Evolutionary conservation across 768 basidiomycete genomes (phyloP), one percentile per base, ranked within the genome.

Genomic region (Exidia glandulosa): DNA sequence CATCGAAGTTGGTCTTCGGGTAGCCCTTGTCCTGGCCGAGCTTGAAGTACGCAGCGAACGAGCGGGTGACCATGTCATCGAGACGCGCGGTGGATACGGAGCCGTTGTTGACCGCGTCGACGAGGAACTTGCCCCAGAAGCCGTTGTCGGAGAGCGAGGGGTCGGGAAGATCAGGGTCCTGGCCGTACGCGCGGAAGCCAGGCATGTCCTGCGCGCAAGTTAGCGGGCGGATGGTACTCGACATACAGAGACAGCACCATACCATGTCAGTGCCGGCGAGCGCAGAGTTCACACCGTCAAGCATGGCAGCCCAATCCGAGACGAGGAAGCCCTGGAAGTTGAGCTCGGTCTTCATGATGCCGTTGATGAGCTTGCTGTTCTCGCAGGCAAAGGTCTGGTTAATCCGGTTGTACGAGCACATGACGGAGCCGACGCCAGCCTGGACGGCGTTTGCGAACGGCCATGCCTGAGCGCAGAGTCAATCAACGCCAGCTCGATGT

Each of bases 281-380:
- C 3, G 78, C 84, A 14, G 61, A 55, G 59, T 61, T 48, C 12
- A 61, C 58, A 29, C 63, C 61, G 33, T 57, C 52, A n/a, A 61
- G 54, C 48, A 63, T 62, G 3, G 64, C 67, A 1, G 57, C 58
- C 69, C 67, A 69, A 57, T 69, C 69, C 34, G 59, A 61, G 25
- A 68, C 36, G 37, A 66, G 54, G 36, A 59, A 84, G 62, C 84
- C 83, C 72, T 86, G 86, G 76, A 90, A 91, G 10, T 84, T 87
- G 57, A 78, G 80, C 70, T 91, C 85, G 54, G 77, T 73, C 73
- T 90, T 90, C 60, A 90, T 74, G n/a, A 91, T 76, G 59, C 83
- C 80, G 68, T 89, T 89, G 68, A 89, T 66, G 55, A 82, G 75
- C 62, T 82, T 82, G 70, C 83, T 77, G 65, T 88, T 87, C 67